These are phyloP conservation scores for Cytospora leucostoma DNA, from an alignment of 2,329 filamentous ascomycete genomes.

Conservation along the genomic window DNA sequence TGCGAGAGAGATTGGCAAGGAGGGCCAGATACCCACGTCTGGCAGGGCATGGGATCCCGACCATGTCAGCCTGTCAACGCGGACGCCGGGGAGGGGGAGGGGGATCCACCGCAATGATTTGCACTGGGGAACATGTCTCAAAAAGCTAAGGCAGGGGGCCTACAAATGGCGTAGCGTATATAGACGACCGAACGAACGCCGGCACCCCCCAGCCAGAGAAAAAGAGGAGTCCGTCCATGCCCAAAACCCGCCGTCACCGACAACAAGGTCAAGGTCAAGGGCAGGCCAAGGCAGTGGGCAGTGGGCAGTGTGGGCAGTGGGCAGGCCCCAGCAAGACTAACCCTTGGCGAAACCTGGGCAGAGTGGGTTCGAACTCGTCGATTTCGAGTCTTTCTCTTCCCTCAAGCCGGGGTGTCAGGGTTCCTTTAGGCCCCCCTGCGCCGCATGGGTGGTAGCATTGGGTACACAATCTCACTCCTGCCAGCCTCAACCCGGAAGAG, in stretches of 20 bases:
- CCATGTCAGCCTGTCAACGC: neutral
- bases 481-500: neutral
- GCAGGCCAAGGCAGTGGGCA: no score
- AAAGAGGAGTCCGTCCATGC: neutral
- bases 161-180: neutral
- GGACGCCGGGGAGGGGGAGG: neutral
- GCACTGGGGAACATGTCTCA: conserved; percentile 36
- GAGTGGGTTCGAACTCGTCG: no score
- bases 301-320: no score
- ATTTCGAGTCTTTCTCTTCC: no score
- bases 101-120: conserved; percentile 2
- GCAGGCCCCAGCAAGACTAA: no score
- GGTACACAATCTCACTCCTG: neutral
- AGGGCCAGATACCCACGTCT: neutral
- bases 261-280: neutral
- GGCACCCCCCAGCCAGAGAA: neutral
- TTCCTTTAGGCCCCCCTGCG: neutral
- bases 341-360: no score
- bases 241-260: neutral
- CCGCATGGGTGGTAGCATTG: neutral
- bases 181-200: neutral
- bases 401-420: neutral
- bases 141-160: neutral
- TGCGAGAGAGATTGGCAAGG: neutral
- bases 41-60: neutral